Base-by-base conservation (phyloP, 2,329 filamentous ascomycete genomes). In the Aureobasidium melanogenum region DNA sequence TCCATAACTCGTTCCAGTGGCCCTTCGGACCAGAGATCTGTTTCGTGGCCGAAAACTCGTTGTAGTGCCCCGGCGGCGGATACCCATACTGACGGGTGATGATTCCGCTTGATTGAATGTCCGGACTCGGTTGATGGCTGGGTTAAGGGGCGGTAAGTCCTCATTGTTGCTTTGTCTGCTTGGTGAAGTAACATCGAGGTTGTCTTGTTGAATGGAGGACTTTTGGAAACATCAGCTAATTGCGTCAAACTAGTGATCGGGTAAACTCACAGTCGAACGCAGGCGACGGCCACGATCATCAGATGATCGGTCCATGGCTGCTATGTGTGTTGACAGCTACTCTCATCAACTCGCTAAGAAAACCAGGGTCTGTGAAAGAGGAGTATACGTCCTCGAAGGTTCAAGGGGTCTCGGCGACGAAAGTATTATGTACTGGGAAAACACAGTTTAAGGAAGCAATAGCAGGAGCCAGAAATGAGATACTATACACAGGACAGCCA, bases 181-280 rank as follows among this genome's bases (percentile, higher is more conserved):
- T 17, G 39, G 52, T 24, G 52, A 56, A 46, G 28, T 8, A 3
- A 56, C 41, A 19, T 56, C 52, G 14, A 56, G 36, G 28, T 44
- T 17, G 8, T 58, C 55, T 39, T 47, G 55, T 48, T 58, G 55
- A 2, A 58, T 39, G 4, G 55, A 58, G 15, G 52, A 36, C 55
- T 58, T 36, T 36, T 1, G 26, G 17, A 17, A 17, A 26, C 22
- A 38, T 52, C 22, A 52, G 48, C 19, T 3, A 39, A n/a, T 38
- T 26, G 48, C 14, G 7, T 15, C 5, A 26, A 17, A 22, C 12
- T 22, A 6, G 15, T 7, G 10, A 19, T 19, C 5, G 19, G 8
- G 30, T 14, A 17, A 8, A 39, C 55, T 28, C 46, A 58, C 55
- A 28, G 26, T 14, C n/a, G 55, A 48, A 7, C 55, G 41, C 24